A percentile compares a stretch with the other conserved stretches of the same genome.
phyloP scores from a whole-genome alignment of 208 protist species.

The Acanthamoeba culbertsoni region DNA sequence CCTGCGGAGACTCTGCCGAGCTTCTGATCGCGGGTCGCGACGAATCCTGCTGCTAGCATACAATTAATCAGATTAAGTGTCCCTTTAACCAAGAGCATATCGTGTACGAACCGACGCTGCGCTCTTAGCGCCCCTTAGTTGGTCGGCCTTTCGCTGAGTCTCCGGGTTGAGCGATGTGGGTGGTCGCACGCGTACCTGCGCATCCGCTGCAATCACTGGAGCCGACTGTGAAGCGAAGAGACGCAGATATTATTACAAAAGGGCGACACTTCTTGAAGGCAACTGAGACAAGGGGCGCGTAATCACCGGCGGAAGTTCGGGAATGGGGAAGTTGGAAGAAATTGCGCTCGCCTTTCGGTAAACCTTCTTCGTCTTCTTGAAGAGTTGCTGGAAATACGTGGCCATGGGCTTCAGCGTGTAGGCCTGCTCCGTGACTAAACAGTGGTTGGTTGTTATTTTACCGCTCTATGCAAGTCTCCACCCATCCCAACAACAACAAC shows the following conservation, averaged over 20 bases:
- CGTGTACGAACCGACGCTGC: not conserved
- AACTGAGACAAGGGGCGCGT: not conserved
- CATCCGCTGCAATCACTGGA: not conserved
- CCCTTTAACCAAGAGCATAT: not conserved
- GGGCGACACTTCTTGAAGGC: not conserved
- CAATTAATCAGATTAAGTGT: too few species aligned
- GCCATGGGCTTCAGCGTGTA: constrained; percentile 46
- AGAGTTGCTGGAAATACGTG: constrained; percentile 27
- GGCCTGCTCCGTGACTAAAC: not conserved
- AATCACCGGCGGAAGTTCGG: not conserved
- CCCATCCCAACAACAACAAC: too few species aligned
- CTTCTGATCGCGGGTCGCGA: not conserved
- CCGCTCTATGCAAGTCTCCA: too few species aligned
- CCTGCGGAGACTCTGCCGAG: not conserved
- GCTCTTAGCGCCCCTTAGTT: not conserved
- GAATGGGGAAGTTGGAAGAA: constrained; percentile 3
- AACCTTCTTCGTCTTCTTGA: constrained; percentile 23
- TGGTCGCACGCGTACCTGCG: not conserved
- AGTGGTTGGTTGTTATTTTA: too few species aligned
- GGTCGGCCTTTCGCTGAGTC: not conserved
- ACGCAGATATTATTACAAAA: not conserved
- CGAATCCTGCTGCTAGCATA: not conserved
- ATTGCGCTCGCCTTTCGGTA: not conserved
- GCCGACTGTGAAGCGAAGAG: not conserved
- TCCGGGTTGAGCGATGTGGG: constrained; percentile 10